Conservation (phyloP, 305 asterid genomes). For the Fraxinus greggii region DNA sequence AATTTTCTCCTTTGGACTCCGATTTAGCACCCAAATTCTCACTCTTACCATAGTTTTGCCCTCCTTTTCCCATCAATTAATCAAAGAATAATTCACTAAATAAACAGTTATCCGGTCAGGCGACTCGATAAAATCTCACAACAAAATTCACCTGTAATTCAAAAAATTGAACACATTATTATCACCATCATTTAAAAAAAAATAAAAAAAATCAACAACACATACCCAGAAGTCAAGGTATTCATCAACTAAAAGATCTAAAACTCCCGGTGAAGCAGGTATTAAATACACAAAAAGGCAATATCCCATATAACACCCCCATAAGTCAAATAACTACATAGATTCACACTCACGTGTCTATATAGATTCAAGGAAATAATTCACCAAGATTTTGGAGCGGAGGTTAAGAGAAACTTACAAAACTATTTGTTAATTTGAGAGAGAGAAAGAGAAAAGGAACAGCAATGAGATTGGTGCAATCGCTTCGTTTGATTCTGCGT, state of each 20-base stretch:
- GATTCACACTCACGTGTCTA: not conserved
- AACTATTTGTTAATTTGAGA: not conserved
- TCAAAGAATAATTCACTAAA: not conserved
- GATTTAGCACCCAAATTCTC: not conserved
- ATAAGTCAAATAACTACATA: not conserved
- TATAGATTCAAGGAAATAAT: not conserved
- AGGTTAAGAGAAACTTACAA: not conserved
- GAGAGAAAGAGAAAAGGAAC: not conserved
- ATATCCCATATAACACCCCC: not conserved
- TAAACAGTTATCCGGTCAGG: not conserved
- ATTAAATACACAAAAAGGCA: not conserved
- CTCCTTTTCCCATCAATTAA: constrained; percentile 15
- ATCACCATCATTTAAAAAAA: not conserved
- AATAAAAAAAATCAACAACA: not conserved
- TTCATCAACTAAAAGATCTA: not conserved
- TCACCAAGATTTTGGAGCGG: not conserved
- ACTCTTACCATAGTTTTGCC: constrained; percentile 4
- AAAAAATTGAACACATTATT: not conserved
- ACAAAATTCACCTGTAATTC: not conserved
- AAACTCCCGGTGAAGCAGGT: not conserved
- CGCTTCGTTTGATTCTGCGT: constrained; percentile 22
- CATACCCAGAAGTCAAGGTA: not conserved
- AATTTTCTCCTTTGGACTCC: not conserved
- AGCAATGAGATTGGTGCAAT: not conserved
- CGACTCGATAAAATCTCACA: not conserved